Base-by-base conservation (phyloP, 495 filamentous ascomycete species). In the Cercophora samala region DNA sequence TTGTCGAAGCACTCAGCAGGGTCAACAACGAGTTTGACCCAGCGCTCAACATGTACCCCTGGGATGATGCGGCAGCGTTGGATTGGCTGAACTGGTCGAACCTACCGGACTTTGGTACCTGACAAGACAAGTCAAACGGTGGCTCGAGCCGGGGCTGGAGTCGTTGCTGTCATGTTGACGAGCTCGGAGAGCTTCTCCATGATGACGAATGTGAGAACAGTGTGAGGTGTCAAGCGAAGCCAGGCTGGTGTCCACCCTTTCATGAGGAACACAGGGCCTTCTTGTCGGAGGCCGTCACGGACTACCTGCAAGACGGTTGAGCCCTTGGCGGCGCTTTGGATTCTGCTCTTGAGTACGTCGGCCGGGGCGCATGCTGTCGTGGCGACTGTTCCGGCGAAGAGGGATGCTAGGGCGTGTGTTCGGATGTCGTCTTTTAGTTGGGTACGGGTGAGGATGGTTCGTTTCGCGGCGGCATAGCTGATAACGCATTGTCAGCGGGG, bases 41-140 rank as follows among this genome's bases (percentile, higher is more conserved):
- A 2, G 81, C 75, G 5, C 69, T 73, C 56, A 78, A 85, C 60
- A 82, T 84, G 11, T 82, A 85, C 69, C 81, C 85, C 0, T 78
- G 84, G 68, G 84, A 87, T 68, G 84, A 87, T 62, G 77, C 84
- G 67, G 81, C 82, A 29, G 80, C 77, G 46, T 80, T 86, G 74
- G 83, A 87, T 62, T 89, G 86, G 87, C 73, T 88, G 64, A 85
- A 88, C 67, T 85, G 86, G 79, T 81, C 82, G 26, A 86, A 81
- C 71, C 65, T 80, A 21, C 77, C 77, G 3, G 75, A 77, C 23
- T 77, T 79, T 72, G 75, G 71, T 23, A 68, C 68, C 9, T 77
- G 68, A 74, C n/a, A n/a, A n/a, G 6, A 6, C 21, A 11, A 59
- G 23, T 21, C 51, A 71, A n/a, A 46, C 66, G 3, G 46, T 29